These are phyloP conservation scores for Parastagonospora nodorum DNA, from an alignment of 2,329 filamentous ascomycete genomes.

Conservation along the genomic window DNA sequence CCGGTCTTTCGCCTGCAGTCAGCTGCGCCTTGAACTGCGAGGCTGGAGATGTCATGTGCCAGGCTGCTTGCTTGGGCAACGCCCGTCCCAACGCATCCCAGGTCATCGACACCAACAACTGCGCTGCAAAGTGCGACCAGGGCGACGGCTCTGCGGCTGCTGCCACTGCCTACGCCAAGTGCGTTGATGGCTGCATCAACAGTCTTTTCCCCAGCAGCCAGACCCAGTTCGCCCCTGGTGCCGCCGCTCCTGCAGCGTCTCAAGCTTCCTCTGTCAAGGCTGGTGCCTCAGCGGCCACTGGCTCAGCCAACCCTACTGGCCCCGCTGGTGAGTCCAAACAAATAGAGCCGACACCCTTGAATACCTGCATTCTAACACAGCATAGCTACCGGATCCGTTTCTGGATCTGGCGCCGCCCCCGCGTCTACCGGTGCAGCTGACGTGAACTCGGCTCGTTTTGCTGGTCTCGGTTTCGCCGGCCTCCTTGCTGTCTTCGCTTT, in stretches of 20 bases:
- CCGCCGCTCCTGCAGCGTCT: constrained; percentile 25
- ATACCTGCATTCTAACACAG: no score
- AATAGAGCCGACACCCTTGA: background rate
- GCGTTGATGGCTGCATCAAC: constrained; percentile 56
- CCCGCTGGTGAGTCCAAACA: constrained; percentile 16
- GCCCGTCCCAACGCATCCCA: constrained; percentile 58
- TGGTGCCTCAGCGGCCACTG: constrained; percentile 13
- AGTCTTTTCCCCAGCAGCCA: constrained; percentile 54
- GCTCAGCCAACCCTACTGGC: constrained; percentile 17
- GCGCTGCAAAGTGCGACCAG: constrained; percentile 59
- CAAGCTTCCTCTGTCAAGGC: constrained; percentile 25
- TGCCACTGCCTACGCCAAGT: constrained; percentile 53
- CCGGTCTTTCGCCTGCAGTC: constrained; percentile 31
- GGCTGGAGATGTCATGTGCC: constrained; percentile 55
- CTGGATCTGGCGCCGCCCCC: constrained; percentile 26
- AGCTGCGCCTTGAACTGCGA: constrained; percentile 48
- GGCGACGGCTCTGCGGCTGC: constrained; percentile 55
- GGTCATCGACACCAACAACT: constrained; percentile 57
- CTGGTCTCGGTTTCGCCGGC: constrained; percentile 43
- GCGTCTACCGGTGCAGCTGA: constrained; percentile 38
- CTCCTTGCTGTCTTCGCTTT: constrained; percentile 46
- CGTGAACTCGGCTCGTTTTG: constrained; percentile 34
- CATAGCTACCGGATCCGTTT: background rate
- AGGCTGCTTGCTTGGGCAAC: constrained; percentile 56
- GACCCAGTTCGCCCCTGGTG: constrained; percentile 30